A percentile compares a stretch with the other conserved stretches of the same genome.
Evolutionary conservation across 257 asterid genomes (phyloP).

Genomic region (Solanum clarkiae): DNA sequence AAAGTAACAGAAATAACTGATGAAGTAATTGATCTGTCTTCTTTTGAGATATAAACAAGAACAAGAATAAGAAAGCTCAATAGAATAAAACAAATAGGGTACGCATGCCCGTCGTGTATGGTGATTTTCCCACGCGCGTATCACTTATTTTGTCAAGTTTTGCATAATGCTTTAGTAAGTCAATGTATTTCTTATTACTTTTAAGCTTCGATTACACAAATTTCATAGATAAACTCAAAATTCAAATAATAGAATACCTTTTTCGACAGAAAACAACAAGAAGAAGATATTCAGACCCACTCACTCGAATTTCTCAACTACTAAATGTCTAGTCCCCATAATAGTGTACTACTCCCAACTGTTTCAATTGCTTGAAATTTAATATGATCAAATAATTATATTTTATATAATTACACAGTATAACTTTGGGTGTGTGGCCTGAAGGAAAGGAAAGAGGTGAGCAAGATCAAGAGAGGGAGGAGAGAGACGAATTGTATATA

Average conservation of each 20-base stretch:
- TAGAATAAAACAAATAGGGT: background rate
- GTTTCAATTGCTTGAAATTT: background rate
- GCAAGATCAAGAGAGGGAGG: too few relatives aligned
- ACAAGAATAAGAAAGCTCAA: background rate
- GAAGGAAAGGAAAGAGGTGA: too few relatives aligned
- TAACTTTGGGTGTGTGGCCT: rapidly evolving
- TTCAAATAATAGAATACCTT: background rate
- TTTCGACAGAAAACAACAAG: background rate
- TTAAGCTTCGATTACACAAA: background rate
- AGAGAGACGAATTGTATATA: too few relatives aligned
- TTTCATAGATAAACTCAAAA: background rate
- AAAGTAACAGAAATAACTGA: background rate
- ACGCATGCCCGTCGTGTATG: background rate
- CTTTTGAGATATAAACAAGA: background rate
- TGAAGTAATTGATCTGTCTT: background rate
- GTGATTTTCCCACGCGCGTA: background rate
- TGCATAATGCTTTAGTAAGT: background rate
- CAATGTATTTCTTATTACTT: background rate
- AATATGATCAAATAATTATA: too few relatives aligned
- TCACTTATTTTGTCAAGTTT: background rate
- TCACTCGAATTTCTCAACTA: background rate
- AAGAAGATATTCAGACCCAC: background rate
- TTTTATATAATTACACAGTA: too few relatives aligned
- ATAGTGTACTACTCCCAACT: background rate
- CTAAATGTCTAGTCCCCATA: background rate